phyloP scores from a whole-genome alignment of 371 early-diverging fungal genomes.

The Smittium culicis region DNA sequence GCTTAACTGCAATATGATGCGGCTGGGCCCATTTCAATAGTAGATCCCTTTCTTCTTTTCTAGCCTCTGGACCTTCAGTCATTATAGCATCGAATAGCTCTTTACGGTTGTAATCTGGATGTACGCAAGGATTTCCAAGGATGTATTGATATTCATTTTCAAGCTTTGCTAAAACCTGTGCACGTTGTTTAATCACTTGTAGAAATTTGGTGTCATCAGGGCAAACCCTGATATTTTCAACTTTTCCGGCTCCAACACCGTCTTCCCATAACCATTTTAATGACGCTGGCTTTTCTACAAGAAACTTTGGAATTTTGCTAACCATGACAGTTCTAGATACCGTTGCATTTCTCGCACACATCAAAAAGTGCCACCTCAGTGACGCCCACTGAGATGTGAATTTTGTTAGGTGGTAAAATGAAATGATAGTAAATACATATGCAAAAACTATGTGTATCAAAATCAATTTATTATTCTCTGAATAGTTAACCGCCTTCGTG shows the following conservation, averaged over 20 bases:
- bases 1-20: slow-evolving; percentile 6
- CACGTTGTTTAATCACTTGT: slow-evolving; percentile 18
- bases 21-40: slow-evolving; percentile 22
- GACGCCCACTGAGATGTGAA: slow-evolving; percentile 33
- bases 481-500: slow-evolving; percentile 11
- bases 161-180: slow-evolving; percentile 17
- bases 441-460: slow-evolving; percentile 29
- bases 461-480: slow-evolving; percentile 22
- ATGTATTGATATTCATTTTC: slow-evolving; percentile 23
- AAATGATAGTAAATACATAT: slow-evolving; percentile 28
- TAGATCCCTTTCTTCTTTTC: slow-evolving; percentile 16
- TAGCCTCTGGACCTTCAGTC: slow-evolving; percentile 16
- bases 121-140: slow-evolving; percentile 31
- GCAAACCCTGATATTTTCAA: slow-evolving; percentile 28
- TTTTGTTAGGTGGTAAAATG: slow-evolving; percentile 28
- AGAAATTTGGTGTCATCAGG: slow-evolving; percentile 26
- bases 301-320: slow-evolving; percentile 23
- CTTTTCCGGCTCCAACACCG: slow-evolving; percentile 23
- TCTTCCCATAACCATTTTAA: slow-evolving; percentile 31
- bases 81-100: slow-evolving; percentile 15
- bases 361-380: slow-evolving; percentile 34
- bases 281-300: slow-evolving; percentile 21
- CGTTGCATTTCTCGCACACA: slow-evolving; percentile 27
- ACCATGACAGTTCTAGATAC: slow-evolving; percentile 34
- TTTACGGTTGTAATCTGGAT: slow-evolving; percentile 26